Percentiles rank a stretch among this genome's conserved stretches.
Evolutionary conservation across 2,329 filamentous ascomycete species (phyloP).

Genomic region (Ilyonectria mors-panacis): DNA sequence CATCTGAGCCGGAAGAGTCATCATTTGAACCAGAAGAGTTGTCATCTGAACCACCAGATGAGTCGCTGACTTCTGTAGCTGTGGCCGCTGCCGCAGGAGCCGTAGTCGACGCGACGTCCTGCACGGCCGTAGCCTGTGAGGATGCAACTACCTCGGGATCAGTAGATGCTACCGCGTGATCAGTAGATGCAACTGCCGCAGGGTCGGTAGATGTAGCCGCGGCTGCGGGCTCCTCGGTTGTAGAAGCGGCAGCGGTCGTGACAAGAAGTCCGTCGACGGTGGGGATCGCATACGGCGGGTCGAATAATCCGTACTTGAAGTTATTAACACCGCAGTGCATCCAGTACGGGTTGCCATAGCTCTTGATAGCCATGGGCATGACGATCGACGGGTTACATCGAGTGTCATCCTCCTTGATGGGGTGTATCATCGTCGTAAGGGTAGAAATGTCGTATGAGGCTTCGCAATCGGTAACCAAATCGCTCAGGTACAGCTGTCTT

Average conservation of each 20-base stretch:
- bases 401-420: conserved; percentile 6
- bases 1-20: background rate
- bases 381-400: conserved; percentile 6
- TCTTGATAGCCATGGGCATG: background rate
- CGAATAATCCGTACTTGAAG: conserved; percentile 15
- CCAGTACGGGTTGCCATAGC: conserved; percentile 12
- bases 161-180: too few species aligned
- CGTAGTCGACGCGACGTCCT: background rate
- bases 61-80: background rate
- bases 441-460: background rate
- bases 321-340: conserved; percentile 7
- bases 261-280: conserved; percentile 2
- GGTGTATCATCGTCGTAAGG: background rate
- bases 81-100: background rate
- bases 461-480: background rate
- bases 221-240: background rate
- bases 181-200: background rate
- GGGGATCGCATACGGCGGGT: conserved; percentile 17
- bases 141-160: background rate
- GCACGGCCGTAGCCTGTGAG: background rate
- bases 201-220: conserved; percentile 1
- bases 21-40: background rate
- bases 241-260: background rate
- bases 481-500: conserved; percentile 6
- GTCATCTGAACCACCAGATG: background rate